These are phyloP conservation scores for Ormosia emarginata DNA, from an alignment of 306 rosid genomes.

Conservation along the genomic window DNA sequence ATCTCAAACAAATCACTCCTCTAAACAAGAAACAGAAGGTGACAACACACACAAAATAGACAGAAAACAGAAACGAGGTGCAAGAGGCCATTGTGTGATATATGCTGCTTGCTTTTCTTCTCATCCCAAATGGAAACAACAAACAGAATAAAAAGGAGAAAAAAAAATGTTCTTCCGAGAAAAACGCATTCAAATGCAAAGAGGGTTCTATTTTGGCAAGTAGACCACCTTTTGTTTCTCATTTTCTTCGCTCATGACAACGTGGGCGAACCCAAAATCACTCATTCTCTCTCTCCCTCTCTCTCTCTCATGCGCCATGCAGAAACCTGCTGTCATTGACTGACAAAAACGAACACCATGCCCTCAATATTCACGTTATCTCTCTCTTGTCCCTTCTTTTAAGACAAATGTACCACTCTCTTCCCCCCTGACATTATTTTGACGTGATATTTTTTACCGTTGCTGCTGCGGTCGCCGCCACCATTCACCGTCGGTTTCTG, in stretches of 20 bases:
- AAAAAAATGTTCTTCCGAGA: background rate
- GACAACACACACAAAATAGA: background rate
- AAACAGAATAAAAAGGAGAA: background rate
- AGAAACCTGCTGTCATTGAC: conserved; percentile 47
- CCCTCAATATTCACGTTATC: background rate
- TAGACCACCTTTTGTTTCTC: conserved; percentile 25
- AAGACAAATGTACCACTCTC: conserved; percentile 35
- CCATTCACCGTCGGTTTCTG: conserved; percentile 23
- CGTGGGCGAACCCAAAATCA: conserved; percentile 35
- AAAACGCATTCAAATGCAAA: conserved; percentile 8
- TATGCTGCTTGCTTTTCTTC: background rate
- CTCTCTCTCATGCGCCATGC: conserved; percentile 24
- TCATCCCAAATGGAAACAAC: background rate
- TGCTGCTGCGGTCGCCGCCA: background rate
- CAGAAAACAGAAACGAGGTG: background rate
- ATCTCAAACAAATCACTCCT: background rate
- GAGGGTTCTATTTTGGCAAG: conserved; percentile 18
- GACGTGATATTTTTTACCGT: background rate
- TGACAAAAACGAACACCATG: conserved; percentile 19
- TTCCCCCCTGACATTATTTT: conserved; percentile 2
- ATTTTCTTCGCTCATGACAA: conserved; percentile 39
- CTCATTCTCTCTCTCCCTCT: conserved; percentile 20
- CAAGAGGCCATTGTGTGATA: background rate
- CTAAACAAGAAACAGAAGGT: background rate
- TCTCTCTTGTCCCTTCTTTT: conserved; percentile 24